phyloP scores from a whole-genome alignment of 148 eudicot genomes.

The Polygonum aviculare region DNA sequence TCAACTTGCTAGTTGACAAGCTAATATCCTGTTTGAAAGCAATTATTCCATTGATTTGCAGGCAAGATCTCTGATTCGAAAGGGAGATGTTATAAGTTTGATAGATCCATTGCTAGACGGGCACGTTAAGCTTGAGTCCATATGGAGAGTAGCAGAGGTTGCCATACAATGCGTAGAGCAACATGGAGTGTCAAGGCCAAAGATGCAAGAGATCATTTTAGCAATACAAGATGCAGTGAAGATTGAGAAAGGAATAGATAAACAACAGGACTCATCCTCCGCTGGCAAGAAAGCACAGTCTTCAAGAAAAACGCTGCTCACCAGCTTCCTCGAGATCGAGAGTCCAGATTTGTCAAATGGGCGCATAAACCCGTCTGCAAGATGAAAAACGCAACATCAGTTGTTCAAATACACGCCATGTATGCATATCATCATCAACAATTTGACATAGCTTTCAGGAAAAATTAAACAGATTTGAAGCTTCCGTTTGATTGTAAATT shows the following conservation, averaged over 20 bases:
- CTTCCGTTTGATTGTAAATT: background rate
- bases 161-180: conserved; percentile 82
- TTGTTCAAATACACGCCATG: background rate
- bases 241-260: conserved; percentile 64
- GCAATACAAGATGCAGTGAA: conserved; percentile 88
- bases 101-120: conserved; percentile 62
- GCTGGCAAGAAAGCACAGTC: conserved; percentile 52
- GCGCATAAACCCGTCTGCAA: conserved; percentile 58
- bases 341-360: conserved; percentile 73
- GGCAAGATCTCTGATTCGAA: conserved; percentile 87
- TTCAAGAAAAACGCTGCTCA: conserved; percentile 69
- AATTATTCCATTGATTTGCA: conserved; percentile 15
- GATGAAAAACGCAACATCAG: conserved; percentile 25
- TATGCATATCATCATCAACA: background rate
- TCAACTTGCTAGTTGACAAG: background rate
- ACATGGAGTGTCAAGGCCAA: conserved; percentile 62
- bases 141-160: conserved; percentile 90
- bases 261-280: conserved; percentile 29
- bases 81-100: conserved; percentile 84
- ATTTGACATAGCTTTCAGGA: background rate
- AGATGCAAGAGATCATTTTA: conserved; percentile 78
- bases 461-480: background rate
- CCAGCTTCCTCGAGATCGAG: conserved; percentile 84
- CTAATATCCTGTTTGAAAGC: background rate
- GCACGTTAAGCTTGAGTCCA: conserved; percentile 59